Evolutionary conservation across 306 rosid genomes (phyloP), one percentile per base, ranked within the genome.

Genomic region (Pterocarpus santalinus): DNA sequence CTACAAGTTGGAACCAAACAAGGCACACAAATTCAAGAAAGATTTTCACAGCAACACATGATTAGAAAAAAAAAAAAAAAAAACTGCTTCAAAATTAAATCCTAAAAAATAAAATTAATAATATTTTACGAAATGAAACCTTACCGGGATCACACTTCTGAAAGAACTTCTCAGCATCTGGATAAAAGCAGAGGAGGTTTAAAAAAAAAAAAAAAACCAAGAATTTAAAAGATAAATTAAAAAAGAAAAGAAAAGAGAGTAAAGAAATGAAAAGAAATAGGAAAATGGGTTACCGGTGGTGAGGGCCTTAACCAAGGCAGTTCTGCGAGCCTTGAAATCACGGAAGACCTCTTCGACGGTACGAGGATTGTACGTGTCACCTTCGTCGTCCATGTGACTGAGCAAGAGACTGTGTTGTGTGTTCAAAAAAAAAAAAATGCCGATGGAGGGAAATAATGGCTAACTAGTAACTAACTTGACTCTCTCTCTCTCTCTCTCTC

Each of bases 271-370:
- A 4, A 44, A 17, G 13, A 46, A 9, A 46, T 41, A 5, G 2
- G 8, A 1, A 46, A 46, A 10, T 1, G 53, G 53, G 53, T 1
- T 16, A 88, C 91, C 91, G 15, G 83, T 75, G 67, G 91, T 86
- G 61, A 88, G 91, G 75, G 91, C 91, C 49, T 86, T 85, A 5
- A 88, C 75, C 65, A 88, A 32, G 0, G 86, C 91, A 65, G 73
- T 78, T 56, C 91, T 77, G 52, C 91, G 89, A 75, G 87, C 87
- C 16, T 77, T 88, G 69, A 85, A 75, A 75, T 85, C 91, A 22
- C 79, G 69, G 38, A 88, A 88, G 13, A 88, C 89, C 53, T 85
- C 89, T 44, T 88, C 91, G 4, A 88, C 89, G 0, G 89, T 83
- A 49, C 86, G 91, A 57, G 90, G 91, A 79, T 75, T 81, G 85